Conservation (phyloP, 805 yeast species). For the Saccharomycopsis oosterbeekiorum region DNA sequence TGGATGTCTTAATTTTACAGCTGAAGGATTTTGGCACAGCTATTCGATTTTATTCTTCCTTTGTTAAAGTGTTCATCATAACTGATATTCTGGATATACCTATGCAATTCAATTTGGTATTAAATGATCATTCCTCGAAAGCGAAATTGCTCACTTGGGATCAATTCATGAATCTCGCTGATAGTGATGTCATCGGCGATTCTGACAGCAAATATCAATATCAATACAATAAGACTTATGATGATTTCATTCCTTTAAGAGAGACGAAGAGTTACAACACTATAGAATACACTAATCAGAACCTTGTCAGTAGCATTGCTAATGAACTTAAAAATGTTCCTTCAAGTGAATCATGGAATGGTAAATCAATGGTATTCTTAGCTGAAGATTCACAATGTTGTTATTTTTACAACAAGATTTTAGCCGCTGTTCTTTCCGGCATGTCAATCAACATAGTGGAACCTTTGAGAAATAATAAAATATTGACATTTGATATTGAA, state of each 20-base stretch:
- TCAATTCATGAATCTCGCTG: constrained; percentile 1
- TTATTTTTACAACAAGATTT: constrained; percentile 7
- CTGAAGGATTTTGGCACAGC: constrained; percentile 5
- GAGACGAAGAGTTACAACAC: constrained; percentile 18
- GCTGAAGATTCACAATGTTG: constrained; percentile 8
- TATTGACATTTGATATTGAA: constrained; percentile 8
- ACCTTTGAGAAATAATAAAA: constrained; percentile 9
- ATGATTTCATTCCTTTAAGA: constrained; percentile 11
- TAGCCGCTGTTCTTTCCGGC: constrained; percentile 11
- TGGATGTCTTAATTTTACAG: constrained; percentile 6
- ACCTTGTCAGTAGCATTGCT: constrained; percentile 14
- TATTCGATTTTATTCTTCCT: neutral
- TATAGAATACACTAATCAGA: constrained; percentile 11
- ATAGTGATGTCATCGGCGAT: neutral
- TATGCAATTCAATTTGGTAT: neutral
- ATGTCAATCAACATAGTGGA: constrained; percentile 7
- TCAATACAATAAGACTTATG: constrained; percentile 5
- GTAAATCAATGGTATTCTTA: constrained; percentile 8
- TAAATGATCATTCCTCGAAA: neutral
- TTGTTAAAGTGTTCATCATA: constrained; percentile 6
- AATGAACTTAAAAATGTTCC: constrained; percentile 14
- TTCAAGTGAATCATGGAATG: constrained; percentile 9
- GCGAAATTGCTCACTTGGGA: constrained; percentile 9
- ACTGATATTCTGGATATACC: neutral
- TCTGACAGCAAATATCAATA: constrained; percentile 3